Evolutionary conservation across 2,329 filamentous ascomycete genomes (phyloP), one percentile per base, ranked within the genome.

Genomic region (Escovopsis weberi): DNA sequence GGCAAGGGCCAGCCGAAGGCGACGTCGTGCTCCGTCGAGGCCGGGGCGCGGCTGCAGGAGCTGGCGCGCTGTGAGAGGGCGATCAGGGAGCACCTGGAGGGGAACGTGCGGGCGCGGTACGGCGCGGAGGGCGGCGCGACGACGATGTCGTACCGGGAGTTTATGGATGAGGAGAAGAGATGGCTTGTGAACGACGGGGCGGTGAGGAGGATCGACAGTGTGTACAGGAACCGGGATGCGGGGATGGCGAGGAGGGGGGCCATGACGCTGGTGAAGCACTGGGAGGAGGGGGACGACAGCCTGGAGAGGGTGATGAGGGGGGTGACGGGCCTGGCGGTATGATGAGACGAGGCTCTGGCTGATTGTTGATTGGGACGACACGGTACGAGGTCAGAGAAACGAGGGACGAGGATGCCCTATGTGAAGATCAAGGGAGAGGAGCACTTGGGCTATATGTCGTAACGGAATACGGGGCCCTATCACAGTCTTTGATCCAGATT

Each of bases 181-280:
- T 67, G 61, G 59, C 51, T 68, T 8, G 49, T 60, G 36, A 65
- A 55, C 43, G 60, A 68, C 48, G 56, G 53, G 6, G 63, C 64
- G 43, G 61, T 67, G 15, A 54, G 63, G 35, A 61, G 64, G 45
- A 65, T 66, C 39, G 63, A 67, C 47, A 65, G 61, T 12, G 63
- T 65, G 33, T 67, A 67, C 43, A 60, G 64, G 11, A 67, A 65
- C 41, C 55, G 61, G 9, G 62, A 67, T 43, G 59, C 59, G 10
- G 59, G 59, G 4, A 48, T 57, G 39, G 59, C 59, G 6, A 53
- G 61, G n/a, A 52, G 59, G 1, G 55, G 56, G 12, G 45, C 61
- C 33, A 47, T 60, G 52, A 56, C 52, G 28, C 50, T 65, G 44
- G 52, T 60, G 18, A 65, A 65, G 42, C 51, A 58, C 34, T 67